A percentile compares a stretch with the other conserved stretches of the same genome.
phyloP scores from a whole-genome alignment of 768 basidiomycete genomes.

The Mycena vitilis region DNA sequence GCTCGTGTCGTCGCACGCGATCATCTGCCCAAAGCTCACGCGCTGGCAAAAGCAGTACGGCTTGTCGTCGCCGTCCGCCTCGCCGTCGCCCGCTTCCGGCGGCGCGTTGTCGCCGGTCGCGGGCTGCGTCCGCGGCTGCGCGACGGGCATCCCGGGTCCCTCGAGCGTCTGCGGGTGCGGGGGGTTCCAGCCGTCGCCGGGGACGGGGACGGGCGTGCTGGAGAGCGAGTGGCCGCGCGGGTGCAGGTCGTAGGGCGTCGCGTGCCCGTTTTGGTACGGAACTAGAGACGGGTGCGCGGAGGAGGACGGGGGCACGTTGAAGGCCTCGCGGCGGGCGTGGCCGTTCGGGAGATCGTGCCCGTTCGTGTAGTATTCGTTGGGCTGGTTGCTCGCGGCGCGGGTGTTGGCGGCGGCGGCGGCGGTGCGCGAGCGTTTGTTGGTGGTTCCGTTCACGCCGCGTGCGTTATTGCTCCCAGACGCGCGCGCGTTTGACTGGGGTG shows the following conservation, averaged over 20 bases:
- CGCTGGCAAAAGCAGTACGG: slow-evolving; percentile 89
- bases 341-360: slow-evolving; percentile 44
- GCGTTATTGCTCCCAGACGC: slow-evolving; percentile 39
- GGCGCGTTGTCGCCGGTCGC: slow-evolving; percentile 19
- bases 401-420: slow-evolving; percentile 51
- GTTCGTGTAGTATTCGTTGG: slow-evolving; percentile 49
- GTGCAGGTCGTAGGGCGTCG: slow-evolving; percentile 55
- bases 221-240: slow-evolving; percentile 45
- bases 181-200: slow-evolving; percentile 58
- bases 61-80: slow-evolving; percentile 71
- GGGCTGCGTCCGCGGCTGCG: slow-evolving; percentile 49
- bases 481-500: slow-evolving; percentile 45
- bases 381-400: slow-evolving; percentile 53
- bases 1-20: slow-evolving; percentile 85
- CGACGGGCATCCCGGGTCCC: slow-evolving; percentile 83
- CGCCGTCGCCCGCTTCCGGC: slow-evolving; percentile 54
- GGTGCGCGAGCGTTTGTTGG: slow-evolving; percentile 60
- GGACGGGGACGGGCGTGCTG: slow-evolving; percentile 44
- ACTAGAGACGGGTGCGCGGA: slow-evolving; percentile 66
- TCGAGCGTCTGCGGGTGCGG: slow-evolving; percentile 70
- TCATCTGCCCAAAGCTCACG: slow-evolving; percentile 93
- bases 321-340: slow-evolving; percentile 52
- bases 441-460: slow-evolving; percentile 40
- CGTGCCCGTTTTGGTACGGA: slow-evolving; percentile 54
- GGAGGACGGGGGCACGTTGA: slow-evolving; percentile 62